phyloP scores from a whole-genome alignment of 2,329 filamentous ascomycete genomes.

The Trichophyton simii region DNA sequence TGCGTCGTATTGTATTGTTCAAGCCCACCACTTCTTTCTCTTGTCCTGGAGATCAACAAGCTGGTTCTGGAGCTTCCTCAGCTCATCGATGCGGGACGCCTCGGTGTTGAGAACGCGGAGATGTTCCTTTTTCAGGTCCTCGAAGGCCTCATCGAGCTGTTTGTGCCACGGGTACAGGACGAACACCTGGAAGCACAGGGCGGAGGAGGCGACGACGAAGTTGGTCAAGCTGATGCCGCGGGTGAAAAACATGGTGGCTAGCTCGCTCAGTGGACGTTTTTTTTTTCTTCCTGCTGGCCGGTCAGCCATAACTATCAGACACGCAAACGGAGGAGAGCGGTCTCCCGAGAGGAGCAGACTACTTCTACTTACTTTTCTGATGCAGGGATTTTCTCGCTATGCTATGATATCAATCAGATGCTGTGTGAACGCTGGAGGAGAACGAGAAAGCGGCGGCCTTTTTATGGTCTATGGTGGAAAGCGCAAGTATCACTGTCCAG shows the following conservation, averaged over 20 bases:
- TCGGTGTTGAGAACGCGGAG: conserved; percentile 22
- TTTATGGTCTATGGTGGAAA: too few species aligned
- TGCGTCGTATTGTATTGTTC: background rate
- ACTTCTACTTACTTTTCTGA: background rate
- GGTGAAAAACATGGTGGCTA: conserved; percentile 32
- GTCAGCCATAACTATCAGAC: background rate
- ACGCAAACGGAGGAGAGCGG: background rate
- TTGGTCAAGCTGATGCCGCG: conserved; percentile 49
- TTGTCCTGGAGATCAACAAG: conserved; percentile 6
- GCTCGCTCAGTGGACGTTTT: background rate
- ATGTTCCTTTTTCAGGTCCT: conserved; percentile 48
- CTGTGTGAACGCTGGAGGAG: too few species aligned
- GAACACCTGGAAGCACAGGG: conserved; percentile 54
- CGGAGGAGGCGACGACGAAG: conserved; percentile 53
- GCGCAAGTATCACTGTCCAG: too few species aligned
- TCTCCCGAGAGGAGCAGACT: too few species aligned
- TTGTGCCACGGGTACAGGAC: conserved; percentile 62
- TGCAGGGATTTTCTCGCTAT: background rate
- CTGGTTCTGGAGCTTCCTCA: conserved; percentile 10
- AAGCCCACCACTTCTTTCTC: conserved; percentile 2
- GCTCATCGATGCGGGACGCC: conserved; percentile 7
- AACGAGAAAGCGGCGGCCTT: too few species aligned
- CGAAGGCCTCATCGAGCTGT: conserved; percentile 50
- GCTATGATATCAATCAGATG: too few species aligned
- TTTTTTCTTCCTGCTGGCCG: background rate